These are phyloP conservation scores for Sordariomycetes sp. DNA, from an alignment of 2,329 filamentous ascomycete species.

Conservation along the genomic window DNA sequence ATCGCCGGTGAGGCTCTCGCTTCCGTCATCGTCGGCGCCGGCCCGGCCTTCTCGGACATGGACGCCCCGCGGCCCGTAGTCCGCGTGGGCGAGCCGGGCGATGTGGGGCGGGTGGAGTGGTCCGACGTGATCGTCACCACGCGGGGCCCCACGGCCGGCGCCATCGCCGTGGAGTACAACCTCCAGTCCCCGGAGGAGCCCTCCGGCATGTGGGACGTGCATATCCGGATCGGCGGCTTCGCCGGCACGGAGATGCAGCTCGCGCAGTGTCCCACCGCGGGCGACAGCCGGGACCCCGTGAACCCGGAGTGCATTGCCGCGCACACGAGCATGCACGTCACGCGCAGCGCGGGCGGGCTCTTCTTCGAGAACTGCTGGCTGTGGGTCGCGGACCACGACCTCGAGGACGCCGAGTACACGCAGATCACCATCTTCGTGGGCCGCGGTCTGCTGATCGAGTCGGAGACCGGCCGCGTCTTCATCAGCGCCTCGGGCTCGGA, in stretches of 20 bases:
- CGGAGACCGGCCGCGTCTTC: constrained; percentile 33
- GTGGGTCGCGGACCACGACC: constrained; percentile 42
- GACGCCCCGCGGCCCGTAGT: constrained; percentile 53
- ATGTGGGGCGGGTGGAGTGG: constrained; percentile 57
- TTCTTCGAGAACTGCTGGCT: constrained; percentile 34
- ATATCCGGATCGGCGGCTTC: constrained; percentile 64
- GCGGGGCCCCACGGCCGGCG: constrained; percentile 54
- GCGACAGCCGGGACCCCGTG: constrained; percentile 12
- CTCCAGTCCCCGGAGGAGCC: constrained; percentile 35
- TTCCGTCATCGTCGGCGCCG: constrained; percentile 43
- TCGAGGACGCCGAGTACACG: constrained; percentile 35
- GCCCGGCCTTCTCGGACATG: constrained; percentile 43
- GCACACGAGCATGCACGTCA: constrained; percentile 32
- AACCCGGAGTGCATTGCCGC: constrained; percentile 26
- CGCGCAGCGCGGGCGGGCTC: constrained; percentile 22
- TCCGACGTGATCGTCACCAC: constrained; percentile 64
- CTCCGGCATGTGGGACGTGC: constrained; percentile 62
- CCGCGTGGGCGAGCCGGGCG: constrained; percentile 52
- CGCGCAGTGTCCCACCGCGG: constrained; percentile 51
- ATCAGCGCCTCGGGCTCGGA: constrained; percentile 55
- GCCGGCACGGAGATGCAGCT: constrained; percentile 59
- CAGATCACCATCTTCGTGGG: constrained; percentile 42
- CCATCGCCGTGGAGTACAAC: constrained; percentile 65
- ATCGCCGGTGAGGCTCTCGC: constrained; percentile 51
- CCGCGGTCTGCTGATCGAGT: constrained; percentile 36